Base-by-base conservation (phyloP, 2,329 filamentous ascomycete species). In the Microsporum ferrugineum region DNA sequence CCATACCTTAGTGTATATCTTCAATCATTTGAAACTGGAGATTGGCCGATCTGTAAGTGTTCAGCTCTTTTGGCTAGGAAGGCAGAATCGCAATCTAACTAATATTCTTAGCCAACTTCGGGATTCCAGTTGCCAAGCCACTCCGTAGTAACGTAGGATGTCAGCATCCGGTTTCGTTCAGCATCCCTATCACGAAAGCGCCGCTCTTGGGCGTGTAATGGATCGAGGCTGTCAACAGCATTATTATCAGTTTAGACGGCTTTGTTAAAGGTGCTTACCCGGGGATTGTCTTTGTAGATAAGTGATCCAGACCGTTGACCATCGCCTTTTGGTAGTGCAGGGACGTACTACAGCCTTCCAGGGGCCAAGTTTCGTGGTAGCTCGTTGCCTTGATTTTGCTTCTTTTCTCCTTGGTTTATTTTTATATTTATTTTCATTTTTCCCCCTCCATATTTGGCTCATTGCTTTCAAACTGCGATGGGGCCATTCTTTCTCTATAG, bases 151-250 rank as follows among this genome's bases (percentile, higher is more conserved):
- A 51, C 27, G 8, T 51, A 10, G 23, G 47, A 12, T 27, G 17
- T 14, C 47, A 51, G 14, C 47, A 51, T 23, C 27, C 47, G 23
- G 29, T 51, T 23, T 51, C 47, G 14, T 51, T 51, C 47, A 51
- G 47, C 47, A 51, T 51, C 10, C 47, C 47, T 10, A 47, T 47
- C 43, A 51, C 23, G 6, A 29, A 51, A 12, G 47, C 47, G 8
- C 43, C 43, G 23, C 43, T 47, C n/a, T 47, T 47, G 43, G 23
- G 23, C 17, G 43, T 47, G 38, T 47, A 23, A 47, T 23, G 43
- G 14, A 23, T 47, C 3, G 23, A 56, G 66, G 55, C 49, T 23
- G 60, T 65, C 33, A 67, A 61, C n/a, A 29, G 7, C 23, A 4
- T 17, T 29, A 58, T 39, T 45, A 45, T 41, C 56, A 33, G 5